Conservation (phyloP, 2,329 filamentous ascomycete species). For the Aureobasidium zeae region DNA sequence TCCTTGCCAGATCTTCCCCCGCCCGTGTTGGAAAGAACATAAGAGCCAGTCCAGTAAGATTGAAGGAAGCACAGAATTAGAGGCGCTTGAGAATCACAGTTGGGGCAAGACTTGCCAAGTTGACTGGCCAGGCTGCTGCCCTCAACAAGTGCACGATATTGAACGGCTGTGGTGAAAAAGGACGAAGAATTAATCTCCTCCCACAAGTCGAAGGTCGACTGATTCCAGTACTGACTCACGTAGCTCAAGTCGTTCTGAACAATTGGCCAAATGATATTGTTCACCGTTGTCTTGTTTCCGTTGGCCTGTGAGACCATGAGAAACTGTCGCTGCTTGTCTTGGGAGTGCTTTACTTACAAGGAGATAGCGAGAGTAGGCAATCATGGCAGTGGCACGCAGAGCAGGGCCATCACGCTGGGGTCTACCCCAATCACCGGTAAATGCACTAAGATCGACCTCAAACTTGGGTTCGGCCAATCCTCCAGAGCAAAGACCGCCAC, state of each 20-base stretch:
- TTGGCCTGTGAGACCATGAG: conserved; percentile 11
- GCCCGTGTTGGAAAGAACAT: conserved; percentile 59
- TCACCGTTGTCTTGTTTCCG: conserved; percentile 36
- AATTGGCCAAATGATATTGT: conserved; percentile 58
- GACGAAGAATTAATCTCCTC: conserved; percentile 69
- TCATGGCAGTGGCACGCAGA: conserved; percentile 63
- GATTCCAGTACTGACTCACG: conserved; percentile 58
- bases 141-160: conserved; percentile 57
- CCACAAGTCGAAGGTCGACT: conserved; percentile 66
- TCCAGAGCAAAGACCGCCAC: conserved; percentile 44
- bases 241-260: conserved; percentile 69
- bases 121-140: conserved; percentile 56
- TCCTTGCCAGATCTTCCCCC: conserved; percentile 60
- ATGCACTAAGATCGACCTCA: conserved; percentile 47
- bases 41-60: conserved; percentile 61
- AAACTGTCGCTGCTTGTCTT: conserved; percentile 31
- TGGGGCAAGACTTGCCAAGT: conserved; percentile 51
- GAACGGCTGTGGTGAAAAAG: conserved; percentile 66
- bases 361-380: conserved; percentile 64
- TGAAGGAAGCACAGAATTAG: conserved; percentile 66
- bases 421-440: conserved; percentile 62
- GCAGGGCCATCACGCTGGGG: conserved; percentile 77
- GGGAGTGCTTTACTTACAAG: conserved; percentile 31
- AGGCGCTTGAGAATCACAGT: conserved; percentile 57
- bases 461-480: conserved; percentile 67